These are phyloP conservation scores for Saprolegnia parasitica DNA, from an alignment of 352 stramenopile genomes.

Conservation along the genomic window DNA sequence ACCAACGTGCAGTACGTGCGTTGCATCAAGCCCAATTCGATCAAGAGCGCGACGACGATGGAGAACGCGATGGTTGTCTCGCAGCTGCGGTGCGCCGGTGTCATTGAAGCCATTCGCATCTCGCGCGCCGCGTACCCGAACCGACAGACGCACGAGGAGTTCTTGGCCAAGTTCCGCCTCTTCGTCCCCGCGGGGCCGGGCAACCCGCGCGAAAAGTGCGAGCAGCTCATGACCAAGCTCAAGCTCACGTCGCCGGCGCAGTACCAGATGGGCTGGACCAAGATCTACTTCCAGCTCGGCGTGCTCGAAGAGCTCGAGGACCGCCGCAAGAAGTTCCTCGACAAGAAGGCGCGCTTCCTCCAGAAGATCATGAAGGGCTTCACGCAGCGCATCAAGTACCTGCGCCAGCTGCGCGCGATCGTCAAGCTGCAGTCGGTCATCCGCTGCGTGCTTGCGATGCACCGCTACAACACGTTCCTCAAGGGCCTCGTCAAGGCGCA, in stretches of 20 bases:
- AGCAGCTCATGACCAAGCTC: constrained; percentile 76
- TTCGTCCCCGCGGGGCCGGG: constrained; percentile 64
- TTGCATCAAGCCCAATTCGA: constrained; percentile 99
- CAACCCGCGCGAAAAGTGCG: constrained; percentile 56
- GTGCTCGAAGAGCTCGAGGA: constrained; percentile 84
- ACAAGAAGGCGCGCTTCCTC: constrained; percentile 70
- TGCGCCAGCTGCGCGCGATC: constrained; percentile 68
- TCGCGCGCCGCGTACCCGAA: constrained; percentile 98
- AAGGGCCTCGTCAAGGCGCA: constrained; percentile 56
- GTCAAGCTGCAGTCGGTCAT: constrained; percentile 82
- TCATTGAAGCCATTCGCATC: constrained; percentile 99
- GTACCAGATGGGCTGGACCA: constrained; percentile 82
- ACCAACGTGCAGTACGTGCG: constrained; percentile 98
- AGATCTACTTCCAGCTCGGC: constrained; percentile 84
- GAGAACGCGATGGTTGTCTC: constrained; percentile 92
- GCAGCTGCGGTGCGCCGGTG: constrained; percentile 96
- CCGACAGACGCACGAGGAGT: constrained; percentile 87
- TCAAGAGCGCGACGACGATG: constrained; percentile 89
- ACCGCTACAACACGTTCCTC: constrained; percentile 78
- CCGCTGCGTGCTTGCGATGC: constrained; percentile 77
- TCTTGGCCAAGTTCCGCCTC: constrained; percentile 78
- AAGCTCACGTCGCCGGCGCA: constrained; percentile 64
- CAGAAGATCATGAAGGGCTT: constrained; percentile 79
- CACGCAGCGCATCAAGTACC: constrained; percentile 66
- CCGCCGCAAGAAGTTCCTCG: constrained; percentile 77